Percentiles rank a stretch among this genome's conserved stretches.
These are phyloP conservation scores for Poa annua DNA, from an alignment of 176 grass and related monocot genomes.

Conservation along the genomic window DNA sequence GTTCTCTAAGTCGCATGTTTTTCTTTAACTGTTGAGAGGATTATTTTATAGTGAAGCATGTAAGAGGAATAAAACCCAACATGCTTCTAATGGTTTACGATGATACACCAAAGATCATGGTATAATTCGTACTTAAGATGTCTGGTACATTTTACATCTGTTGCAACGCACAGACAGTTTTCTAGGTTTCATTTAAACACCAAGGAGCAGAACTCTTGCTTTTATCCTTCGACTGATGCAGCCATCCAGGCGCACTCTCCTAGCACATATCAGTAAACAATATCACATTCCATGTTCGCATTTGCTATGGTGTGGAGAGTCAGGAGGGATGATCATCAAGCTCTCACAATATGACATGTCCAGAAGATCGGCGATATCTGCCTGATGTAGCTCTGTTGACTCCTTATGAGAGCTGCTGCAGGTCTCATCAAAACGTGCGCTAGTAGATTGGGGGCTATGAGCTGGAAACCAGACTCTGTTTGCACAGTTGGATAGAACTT, in stretches of 20 bases:
- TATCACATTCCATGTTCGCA: neutral
- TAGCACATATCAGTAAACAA: neutral
- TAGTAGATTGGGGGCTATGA: neutral
- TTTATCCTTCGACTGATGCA: no score
- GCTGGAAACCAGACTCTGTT: neutral
- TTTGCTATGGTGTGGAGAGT: slow-evolving; percentile 25
- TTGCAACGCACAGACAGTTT: no score
- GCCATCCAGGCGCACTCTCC: neutral
- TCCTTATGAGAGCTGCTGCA: neutral
- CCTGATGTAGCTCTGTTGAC: neutral
- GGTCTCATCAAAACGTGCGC: neutral
- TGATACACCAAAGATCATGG: no score
- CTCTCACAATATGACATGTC: slow-evolving; percentile 47
- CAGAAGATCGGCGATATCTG: slow-evolving; percentile 39
- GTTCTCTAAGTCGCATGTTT: no score
- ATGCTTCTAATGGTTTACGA: no score
- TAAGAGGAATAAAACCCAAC: no score
- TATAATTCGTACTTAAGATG: no score
- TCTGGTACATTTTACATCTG: no score
- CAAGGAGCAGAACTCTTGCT: no score
- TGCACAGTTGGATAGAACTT: neutral
- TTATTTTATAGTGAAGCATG: no score
- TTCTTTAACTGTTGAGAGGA: no score
- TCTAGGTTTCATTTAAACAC: no score
- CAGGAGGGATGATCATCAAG: slow-evolving; percentile 43